Percentiles rank a stretch among this genome's conserved stretches.
Evolutionary conservation across 1,284 basidiomycete genomes (phyloP).

Genomic region (Puccinia novopanici): DNA sequence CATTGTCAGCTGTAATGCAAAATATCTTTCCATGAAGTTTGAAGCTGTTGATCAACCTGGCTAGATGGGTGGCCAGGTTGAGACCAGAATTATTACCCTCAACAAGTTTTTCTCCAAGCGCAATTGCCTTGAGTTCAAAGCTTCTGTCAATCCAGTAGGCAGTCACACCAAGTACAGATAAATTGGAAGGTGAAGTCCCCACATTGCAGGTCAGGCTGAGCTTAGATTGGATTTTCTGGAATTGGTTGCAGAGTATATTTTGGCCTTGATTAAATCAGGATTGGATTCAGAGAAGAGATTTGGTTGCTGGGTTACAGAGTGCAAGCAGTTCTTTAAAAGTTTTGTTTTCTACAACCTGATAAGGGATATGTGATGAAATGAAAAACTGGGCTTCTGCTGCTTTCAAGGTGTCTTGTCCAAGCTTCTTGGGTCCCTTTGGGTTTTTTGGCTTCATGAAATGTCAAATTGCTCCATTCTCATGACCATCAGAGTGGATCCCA

Average conservation of each 20-base stretch:
- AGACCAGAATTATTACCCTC: neutral
- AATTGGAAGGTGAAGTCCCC: neutral
- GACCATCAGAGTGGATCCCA: too few relatives aligned
- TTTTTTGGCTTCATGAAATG: too few relatives aligned
- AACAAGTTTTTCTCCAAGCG: neutral
- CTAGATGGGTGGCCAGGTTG: neutral
- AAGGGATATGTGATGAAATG: neutral
- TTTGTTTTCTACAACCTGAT: neutral
- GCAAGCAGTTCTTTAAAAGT: neutral
- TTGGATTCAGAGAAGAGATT: neutral
- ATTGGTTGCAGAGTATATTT: neutral
- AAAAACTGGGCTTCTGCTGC: neutral
- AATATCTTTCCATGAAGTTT: neutral
- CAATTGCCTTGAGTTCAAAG: too few relatives aligned
- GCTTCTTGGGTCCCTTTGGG: neutral
- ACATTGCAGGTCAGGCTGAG: slow-evolving; percentile 1
- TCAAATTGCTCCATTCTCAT: too few relatives aligned
- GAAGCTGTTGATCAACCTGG: neutral
- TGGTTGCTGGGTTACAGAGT: too few relatives aligned
- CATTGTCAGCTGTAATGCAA: slow-evolving; percentile 3
- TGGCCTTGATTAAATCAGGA: slow-evolving; percentile 3
- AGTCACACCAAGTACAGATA: too few relatives aligned
- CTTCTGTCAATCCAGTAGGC: too few relatives aligned
- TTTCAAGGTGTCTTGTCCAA: neutral
- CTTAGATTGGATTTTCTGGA: neutral